Evolutionary conservation across 2,329 filamentous ascomycete genomes (phyloP), one percentile per base, ranked within the genome.

Genomic region (Fusarium circinatum): DNA sequence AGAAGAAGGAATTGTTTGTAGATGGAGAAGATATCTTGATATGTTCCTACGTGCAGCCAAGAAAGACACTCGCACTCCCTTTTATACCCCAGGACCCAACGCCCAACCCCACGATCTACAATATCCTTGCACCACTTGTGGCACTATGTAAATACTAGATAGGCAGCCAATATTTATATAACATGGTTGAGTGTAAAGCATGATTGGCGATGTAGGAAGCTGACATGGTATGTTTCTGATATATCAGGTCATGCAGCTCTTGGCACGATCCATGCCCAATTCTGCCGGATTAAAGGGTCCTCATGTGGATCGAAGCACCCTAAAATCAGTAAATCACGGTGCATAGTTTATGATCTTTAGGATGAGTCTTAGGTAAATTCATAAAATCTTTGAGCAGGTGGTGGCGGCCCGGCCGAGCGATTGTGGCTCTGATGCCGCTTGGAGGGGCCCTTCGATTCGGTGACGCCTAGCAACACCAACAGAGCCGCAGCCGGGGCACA

Each of bases 231-330:
- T 54, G 55, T 74, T 72, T 68, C 54, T 72, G 36, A 61, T 63
- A 51, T 49, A 66, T 63, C 73, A 65, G 60, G 47, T 73, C 56
- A 68, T 54, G 28, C 45, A 41, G 65, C 60, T 65, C 70, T 70
- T 74, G 68, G 70, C 73, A 58, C 54, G 57, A 67, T 75, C 52
- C 65, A 62, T 67, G 36, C 62, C 34, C 44, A 49, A 58, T 41
- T 44, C 39, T 54, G 60, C 66, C n/a, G 28, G 32, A 26, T 30
- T 10, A 18, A 38, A 60, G 48, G 39, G 36, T 32, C 45, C 42
- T 36, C 18, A 8, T 38, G 32, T 39, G 52, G 51, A 54, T 52
- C 52, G 22, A 47, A 34, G 26, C 30, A 44, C 22, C 38, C 57
- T 60, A 47, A 57, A 26, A 30, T 66, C 44, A 52, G 41, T 24